These are phyloP conservation scores for Phytophthora ohioensis DNA, from an alignment of 352 stramenopile species.

Conservation along the genomic window DNA sequence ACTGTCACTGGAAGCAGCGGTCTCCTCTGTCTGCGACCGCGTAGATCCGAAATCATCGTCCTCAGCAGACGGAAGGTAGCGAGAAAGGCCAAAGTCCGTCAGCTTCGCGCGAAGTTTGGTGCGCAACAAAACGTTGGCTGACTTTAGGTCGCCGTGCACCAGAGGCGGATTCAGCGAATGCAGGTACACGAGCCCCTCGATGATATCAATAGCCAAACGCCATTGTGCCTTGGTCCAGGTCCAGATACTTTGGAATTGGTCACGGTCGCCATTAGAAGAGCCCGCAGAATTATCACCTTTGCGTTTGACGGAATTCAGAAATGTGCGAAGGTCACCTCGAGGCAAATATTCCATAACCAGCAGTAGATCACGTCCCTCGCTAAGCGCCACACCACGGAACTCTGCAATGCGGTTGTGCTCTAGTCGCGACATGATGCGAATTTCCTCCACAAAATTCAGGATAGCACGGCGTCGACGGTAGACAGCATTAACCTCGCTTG, in stretches of 20 bases:
- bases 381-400: constrained; percentile 62
- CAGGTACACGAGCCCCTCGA: constrained; percentile 57
- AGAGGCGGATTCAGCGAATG: constrained; percentile 52
- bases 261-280: constrained; percentile 7
- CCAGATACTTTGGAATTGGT: constrained; percentile 47
- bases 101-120: constrained; percentile 49
- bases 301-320: constrained; percentile 42
- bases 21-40: neutral
- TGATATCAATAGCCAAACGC: constrained; percentile 54
- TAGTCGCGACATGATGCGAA: constrained; percentile 55
- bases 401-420: constrained; percentile 61
- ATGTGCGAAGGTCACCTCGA: constrained; percentile 57
- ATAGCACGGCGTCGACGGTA: constrained; percentile 35
- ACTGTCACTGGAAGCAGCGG: neutral
- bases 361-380: constrained; percentile 47
- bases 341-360: constrained; percentile 66
- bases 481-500: constrained; percentile 7
- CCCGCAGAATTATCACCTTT: constrained; percentile 20
- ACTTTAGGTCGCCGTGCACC: constrained; percentile 54
- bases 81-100: constrained; percentile 54
- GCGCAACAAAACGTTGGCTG: constrained; percentile 48
- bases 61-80: constrained; percentile 28
- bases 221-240: constrained; percentile 57
- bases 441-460: constrained; percentile 58
- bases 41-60: constrained; percentile 13